phyloP scores from a whole-genome alignment of 805 yeast species.

The Candida maris region DNA sequence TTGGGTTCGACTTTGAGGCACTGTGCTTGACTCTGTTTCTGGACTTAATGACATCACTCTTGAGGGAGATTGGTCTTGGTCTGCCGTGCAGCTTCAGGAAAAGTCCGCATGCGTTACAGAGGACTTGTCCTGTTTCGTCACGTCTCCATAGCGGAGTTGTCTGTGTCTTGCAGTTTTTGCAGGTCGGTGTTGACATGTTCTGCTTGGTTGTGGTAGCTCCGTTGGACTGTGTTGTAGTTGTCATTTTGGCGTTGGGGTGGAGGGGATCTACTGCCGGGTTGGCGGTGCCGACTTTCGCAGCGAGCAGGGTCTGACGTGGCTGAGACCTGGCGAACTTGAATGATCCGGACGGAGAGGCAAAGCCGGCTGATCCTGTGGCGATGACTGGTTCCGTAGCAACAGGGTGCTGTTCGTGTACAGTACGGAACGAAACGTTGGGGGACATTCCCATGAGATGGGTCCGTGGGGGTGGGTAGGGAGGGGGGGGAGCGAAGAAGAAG shows the following conservation, averaged over 20 bases:
- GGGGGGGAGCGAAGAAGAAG: too few species aligned
- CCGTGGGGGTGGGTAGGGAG: too few species aligned
- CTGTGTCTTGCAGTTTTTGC: constrained; percentile 88
- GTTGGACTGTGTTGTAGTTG: constrained; percentile 50
- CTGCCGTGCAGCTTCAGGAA: constrained; percentile 88
- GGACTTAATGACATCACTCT: constrained; percentile 89
- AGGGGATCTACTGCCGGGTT: constrained; percentile 22
- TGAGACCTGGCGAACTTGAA: constrained; percentile 2
- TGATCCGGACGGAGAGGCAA: not conserved
- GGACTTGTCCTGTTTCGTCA: constrained; percentile 84
- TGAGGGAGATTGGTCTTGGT: constrained; percentile 85
- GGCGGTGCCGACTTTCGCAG: not conserved
- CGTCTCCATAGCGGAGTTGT: constrained; percentile 96
- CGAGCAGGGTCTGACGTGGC: not conserved
- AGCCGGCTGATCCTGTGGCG: not conserved
- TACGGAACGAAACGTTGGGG: constrained; percentile 2
- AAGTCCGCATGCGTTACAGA: constrained; percentile 93
- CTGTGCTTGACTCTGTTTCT: constrained; percentile 75
- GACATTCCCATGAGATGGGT: constrained; percentile 1
- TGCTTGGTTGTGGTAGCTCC: constrained; percentile 65
- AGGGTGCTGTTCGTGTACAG: not conserved
- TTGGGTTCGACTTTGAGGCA: constrained; percentile 41
- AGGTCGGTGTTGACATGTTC: constrained; percentile 62
- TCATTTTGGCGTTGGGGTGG: constrained; percentile 63
- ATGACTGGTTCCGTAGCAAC: not conserved